phyloP scores from a whole-genome alignment of 768 basidiomycete species.

The Strobilomyces dryophilus region DNA sequence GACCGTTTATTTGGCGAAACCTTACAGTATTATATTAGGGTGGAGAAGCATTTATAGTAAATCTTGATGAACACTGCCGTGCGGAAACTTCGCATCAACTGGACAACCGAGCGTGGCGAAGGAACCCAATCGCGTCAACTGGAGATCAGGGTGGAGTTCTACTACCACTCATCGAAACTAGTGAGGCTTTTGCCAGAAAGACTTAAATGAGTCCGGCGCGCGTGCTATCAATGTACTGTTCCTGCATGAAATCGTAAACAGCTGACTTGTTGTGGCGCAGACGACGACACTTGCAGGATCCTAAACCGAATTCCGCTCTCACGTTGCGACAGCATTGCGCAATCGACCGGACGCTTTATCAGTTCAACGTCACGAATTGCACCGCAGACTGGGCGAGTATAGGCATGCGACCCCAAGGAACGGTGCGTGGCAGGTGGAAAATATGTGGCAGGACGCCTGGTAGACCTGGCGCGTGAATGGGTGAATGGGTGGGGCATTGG shows the following conservation, averaged over 20 bases:
- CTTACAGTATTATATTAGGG: not conserved
- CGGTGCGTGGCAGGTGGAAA: not conserved
- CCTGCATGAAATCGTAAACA: not conserved
- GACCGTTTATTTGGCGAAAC: not conserved
- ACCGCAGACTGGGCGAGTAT: no score
- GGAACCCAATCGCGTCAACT: no score
- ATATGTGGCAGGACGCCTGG: not conserved
- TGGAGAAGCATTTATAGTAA: not conserved
- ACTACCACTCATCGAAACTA: not conserved
- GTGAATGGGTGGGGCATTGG: not conserved
- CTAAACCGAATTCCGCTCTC: not conserved
- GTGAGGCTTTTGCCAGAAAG: not conserved
- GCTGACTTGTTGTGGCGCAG: not conserved
- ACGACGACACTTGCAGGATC: not conserved
- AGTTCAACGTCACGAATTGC: not conserved
- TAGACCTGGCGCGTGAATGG: not conserved
- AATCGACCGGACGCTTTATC: not conserved
- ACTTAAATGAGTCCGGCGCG: not conserved
- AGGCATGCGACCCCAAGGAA: not conserved
- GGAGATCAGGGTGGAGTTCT: no score
- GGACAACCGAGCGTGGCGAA: not conserved
- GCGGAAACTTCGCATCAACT: no score
- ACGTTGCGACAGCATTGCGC: not conserved
- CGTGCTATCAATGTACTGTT: no score
- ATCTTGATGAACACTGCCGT: not conserved